phyloP scores from a whole-genome alignment of 345 rosid genomes.

The Hevea brasiliensis region DNA sequence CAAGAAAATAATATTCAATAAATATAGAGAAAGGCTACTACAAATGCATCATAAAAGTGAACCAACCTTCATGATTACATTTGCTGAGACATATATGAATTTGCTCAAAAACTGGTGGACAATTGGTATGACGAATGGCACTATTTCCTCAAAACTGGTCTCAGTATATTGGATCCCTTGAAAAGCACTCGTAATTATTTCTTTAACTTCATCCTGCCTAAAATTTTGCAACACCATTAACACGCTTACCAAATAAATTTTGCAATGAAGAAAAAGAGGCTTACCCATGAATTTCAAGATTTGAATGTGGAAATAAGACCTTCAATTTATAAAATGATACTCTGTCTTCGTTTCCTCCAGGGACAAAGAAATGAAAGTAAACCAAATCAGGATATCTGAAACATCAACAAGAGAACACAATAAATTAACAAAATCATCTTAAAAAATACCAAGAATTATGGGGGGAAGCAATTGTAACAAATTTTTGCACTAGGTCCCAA shows the following conservation, averaged over 20 bases:
- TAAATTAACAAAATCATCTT: not conserved
- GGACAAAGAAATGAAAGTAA: constrained; percentile 46
- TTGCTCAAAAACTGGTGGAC: constrained; percentile 27
- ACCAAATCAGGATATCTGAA: constrained; percentile 38
- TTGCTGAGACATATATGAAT: constrained; percentile 37
- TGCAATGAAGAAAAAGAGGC: not conserved
- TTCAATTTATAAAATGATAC: constrained; percentile 44
- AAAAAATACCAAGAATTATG: not conserved
- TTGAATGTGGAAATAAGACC: constrained; percentile 47
- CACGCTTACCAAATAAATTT: not conserved
- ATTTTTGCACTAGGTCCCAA: not conserved
- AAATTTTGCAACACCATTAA: constrained; percentile 15
- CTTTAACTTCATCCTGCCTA: constrained; percentile 44
- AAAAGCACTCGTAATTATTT: constrained; percentile 14
- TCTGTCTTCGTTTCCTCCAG: constrained; percentile 38
- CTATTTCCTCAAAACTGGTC: constrained; percentile 28
- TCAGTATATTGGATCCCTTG: constrained; percentile 13
- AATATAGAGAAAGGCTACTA: not conserved
- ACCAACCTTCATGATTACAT: constrained; percentile 43
- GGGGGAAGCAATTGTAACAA: not conserved
- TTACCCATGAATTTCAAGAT: constrained; percentile 44
- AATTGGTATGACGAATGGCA: constrained; percentile 37
- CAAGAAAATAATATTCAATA: not conserved
- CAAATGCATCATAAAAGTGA: not conserved
- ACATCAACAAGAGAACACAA: constrained; percentile 6